A percentile compares a stretch with the other conserved stretches of the same genome.
phyloP scores from a whole-genome alignment of 257 asterid species.

The Jacaranda mimosifolia region DNA sequence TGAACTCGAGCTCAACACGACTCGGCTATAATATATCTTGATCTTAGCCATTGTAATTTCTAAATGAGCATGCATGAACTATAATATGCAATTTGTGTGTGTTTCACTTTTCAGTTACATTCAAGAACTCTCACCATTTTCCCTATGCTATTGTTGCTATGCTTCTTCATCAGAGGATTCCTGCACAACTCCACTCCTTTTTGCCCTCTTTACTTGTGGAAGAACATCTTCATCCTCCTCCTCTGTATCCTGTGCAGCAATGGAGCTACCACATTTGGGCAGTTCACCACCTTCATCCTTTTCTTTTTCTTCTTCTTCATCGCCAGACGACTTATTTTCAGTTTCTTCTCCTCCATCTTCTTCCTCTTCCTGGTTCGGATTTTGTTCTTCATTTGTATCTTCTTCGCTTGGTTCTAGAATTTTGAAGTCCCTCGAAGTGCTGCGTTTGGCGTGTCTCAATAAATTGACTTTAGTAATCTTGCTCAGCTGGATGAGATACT shows the following conservation, averaged over 20 bases:
- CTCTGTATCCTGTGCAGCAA: slow-evolving; percentile 57
- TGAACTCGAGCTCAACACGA: too few relatives aligned
- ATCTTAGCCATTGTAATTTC: too few relatives aligned
- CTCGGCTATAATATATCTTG: too few relatives aligned
- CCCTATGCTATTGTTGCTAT: not conserved
- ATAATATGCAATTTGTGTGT: too few relatives aligned
- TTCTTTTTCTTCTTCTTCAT: slow-evolving; percentile 45
- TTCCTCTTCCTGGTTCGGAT: slow-evolving; percentile 45
- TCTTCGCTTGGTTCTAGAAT: slow-evolving; percentile 61
- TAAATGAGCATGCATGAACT: too few relatives aligned
- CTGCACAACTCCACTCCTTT: slow-evolving; percentile 53
- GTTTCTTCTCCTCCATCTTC: slow-evolving; percentile 39
- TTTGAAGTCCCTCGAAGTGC: slow-evolving; percentile 88
- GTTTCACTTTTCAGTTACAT: too few relatives aligned
- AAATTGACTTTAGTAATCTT: slow-evolving; percentile 72
- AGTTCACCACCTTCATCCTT: slow-evolving; percentile 32
- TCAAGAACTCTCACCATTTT: not conserved
- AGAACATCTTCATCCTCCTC: slow-evolving; percentile 52
- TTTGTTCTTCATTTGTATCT: slow-evolving; percentile 49
- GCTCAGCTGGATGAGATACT: slow-evolving; percentile 78
- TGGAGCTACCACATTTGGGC: slow-evolving; percentile 36
- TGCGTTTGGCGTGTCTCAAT: slow-evolving; percentile 83
- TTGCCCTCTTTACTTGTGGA: slow-evolving; percentile 60
- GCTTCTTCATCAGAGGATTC: slow-evolving; percentile 75
- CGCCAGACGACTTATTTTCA: slow-evolving; percentile 47